Conservation (phyloP, 345 rosid species). For the Salix purpurea region DNA sequence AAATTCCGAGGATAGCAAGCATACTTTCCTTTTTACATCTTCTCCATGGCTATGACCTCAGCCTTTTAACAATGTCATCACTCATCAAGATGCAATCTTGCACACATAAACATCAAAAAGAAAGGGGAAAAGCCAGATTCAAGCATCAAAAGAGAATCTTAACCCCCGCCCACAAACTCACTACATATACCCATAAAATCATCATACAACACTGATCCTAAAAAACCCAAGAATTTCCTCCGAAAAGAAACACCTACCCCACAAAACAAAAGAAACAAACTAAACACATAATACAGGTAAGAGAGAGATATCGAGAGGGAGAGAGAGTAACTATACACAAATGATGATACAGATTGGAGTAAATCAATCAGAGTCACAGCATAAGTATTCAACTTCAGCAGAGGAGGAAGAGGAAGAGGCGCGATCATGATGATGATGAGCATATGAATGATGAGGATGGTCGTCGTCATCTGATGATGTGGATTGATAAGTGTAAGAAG, state of each 20-base stretch:
- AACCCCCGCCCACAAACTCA: neutral
- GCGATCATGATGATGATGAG: neutral
- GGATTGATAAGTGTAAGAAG: constrained; percentile 34
- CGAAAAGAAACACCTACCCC: neutral
- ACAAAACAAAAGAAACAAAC: neutral
- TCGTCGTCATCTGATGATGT: constrained; percentile 22
- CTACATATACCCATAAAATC: neutral
- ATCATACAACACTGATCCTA: neutral
- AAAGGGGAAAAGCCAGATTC: neutral
- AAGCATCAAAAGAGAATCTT: neutral
- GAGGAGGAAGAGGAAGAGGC: constrained; percentile 22
- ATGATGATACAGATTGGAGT: neutral
- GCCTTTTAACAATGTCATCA: neutral
- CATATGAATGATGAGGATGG: constrained; percentile 18
- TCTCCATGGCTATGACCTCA: neutral
- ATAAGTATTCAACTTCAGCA: constrained; percentile 32
- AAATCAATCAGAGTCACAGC: constrained; percentile 44
- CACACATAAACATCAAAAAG: neutral
- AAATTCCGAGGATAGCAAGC: neutral
- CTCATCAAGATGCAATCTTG: neutral
- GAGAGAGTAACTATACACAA: neutral
- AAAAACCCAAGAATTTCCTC: neutral
- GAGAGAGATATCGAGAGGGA: neutral
- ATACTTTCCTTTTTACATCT: neutral
- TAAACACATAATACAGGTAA: neutral